A percentile compares a stretch with the other conserved stretches of the same genome.
Evolutionary conservation across 163 green algal genomes (phyloP).

Genomic region (Volvox carteri): DNA sequence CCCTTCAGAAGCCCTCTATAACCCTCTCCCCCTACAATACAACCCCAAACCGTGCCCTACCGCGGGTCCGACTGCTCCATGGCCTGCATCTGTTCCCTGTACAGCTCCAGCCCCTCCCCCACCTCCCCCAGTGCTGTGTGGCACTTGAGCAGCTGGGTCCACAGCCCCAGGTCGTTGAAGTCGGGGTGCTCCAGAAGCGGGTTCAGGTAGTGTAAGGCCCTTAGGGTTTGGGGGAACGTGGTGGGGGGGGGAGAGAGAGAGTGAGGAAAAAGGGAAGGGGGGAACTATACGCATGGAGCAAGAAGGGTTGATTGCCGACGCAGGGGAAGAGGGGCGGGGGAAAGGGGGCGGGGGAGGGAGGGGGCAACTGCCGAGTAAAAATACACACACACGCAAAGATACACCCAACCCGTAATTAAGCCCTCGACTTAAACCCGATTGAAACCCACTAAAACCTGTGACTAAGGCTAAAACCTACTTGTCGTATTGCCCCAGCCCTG

Average conservation of each 20-base stretch:
- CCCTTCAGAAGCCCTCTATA: too few species aligned
- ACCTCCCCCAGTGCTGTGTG: slow-evolving; percentile 60
- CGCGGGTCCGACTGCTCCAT: slow-evolving; percentile 54
- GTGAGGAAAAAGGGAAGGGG: not conserved
- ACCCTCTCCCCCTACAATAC: too few species aligned
- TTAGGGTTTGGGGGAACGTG: not conserved
- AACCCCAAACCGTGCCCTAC: slow-evolving; percentile 36
- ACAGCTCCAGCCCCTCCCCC: slow-evolving; percentile 61
- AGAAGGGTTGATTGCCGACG: too few species aligned
- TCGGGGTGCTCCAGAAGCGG: slow-evolving; percentile 57
- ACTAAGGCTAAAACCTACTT: slow-evolving; percentile 49
- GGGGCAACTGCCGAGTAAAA: too few species aligned
- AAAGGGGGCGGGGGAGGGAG: too few species aligned
- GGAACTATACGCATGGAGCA: not conserved
- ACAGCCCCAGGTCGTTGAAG: slow-evolving; percentile 68
- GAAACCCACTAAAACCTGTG: too few species aligned
- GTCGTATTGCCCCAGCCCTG: slow-evolving; percentile 47
- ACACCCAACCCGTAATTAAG: too few species aligned
- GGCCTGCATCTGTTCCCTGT: slow-evolving; percentile 40
- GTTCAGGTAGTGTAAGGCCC: slow-evolving; percentile 30
- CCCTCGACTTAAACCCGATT: too few species aligned
- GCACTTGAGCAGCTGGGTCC: slow-evolving; percentile 72
- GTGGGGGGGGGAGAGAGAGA: not conserved
- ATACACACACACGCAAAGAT: too few species aligned
- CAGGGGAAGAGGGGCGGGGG: not conserved